Evolutionary conservation across 495 filamentous ascomycete genomes (phyloP), one percentile per base, ranked within the genome.

Genomic region (Penicillium antarcticum): DNA sequence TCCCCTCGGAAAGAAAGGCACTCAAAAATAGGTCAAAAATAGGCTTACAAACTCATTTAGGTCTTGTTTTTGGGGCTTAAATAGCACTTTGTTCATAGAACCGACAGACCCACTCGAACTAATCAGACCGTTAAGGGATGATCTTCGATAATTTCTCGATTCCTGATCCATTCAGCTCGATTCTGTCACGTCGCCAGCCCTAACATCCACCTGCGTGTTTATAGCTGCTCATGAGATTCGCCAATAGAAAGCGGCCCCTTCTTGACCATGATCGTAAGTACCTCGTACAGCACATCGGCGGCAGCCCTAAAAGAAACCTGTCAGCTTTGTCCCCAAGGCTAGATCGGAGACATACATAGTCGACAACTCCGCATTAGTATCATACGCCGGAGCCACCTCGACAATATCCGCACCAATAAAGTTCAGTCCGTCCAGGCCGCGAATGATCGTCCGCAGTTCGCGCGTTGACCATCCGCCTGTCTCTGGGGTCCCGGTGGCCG

Each of bases 401-500:
- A 91, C 87, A 16, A 91, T 82, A 68, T 95, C 89, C 0, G 86
- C 85, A 0, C 86, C 88, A 33, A 95, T 77, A 41, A 95, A 76
- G 48, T 89, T 87, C 44, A 96, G 63, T 1, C 86, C 87, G 24
- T 84, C 82, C 2, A 89, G 72, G 3, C 87, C 87, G n/a, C 87
- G 77, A 47, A 91, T 71, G 49, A 89, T 87, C 0, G 84, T 86
- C 10, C 86, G 72, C 11, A 91, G 70, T 61, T 95, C 91, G 38
- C 91, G 80, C 0, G 89, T 91, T 1, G 82, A 80, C 91, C 91
- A 96, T 1, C 91, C 91, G 21, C 91, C 91, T 0, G 89, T 88
- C 61, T 96, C 91, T 33, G 89, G 82, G 0, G 91, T 96, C 17
- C 91, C 91, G 2, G 91, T 96, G 21, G 86, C 91, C 52, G 87